A percentile compares a stretch with the other conserved stretches of the same genome.
Evolutionary conservation across 495 filamentous ascomycete species (phyloP).

Genomic region (Aspergillus ellipticus): DNA sequence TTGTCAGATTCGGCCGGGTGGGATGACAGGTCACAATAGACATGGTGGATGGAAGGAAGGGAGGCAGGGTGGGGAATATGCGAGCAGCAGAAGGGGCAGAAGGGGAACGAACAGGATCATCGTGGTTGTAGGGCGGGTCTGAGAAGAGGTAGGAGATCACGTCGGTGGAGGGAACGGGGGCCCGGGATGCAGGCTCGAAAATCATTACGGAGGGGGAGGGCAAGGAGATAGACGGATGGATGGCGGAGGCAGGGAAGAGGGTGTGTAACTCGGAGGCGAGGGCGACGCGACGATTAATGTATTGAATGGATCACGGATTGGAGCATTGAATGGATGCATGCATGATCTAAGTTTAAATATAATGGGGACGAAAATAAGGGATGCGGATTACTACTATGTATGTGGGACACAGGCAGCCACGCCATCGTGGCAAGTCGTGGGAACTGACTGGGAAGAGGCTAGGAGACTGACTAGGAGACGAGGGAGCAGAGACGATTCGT

Average conservation of each 20-base stretch:
- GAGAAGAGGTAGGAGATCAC: slow-evolving; percentile 47
- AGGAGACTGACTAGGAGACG: background rate
- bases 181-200: slow-evolving; percentile 34
- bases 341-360: background rate
- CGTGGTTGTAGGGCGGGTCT: slow-evolving; percentile 34
- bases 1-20: background rate
- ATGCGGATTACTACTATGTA: background rate
- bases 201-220: slow-evolving; percentile 21
- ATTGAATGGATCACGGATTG: too few species aligned
- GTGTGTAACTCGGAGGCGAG: too few species aligned
- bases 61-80: too few species aligned
- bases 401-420: too few species aligned
- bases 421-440: too few species aligned
- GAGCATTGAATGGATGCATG: too few species aligned
- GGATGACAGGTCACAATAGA: too few species aligned
- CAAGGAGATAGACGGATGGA: background rate
- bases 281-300: background rate
- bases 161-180: slow-evolving; percentile 38
- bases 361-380: background rate
- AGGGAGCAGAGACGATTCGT: background rate
- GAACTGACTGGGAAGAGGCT: too few species aligned
- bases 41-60: background rate
- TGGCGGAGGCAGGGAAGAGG: background rate
- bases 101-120: slow-evolving; percentile 34
- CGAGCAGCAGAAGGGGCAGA: background rate